Evolutionary conservation across 345 rosid genomes (phyloP).

Genomic region (Pseudoturritis turrita): DNA sequence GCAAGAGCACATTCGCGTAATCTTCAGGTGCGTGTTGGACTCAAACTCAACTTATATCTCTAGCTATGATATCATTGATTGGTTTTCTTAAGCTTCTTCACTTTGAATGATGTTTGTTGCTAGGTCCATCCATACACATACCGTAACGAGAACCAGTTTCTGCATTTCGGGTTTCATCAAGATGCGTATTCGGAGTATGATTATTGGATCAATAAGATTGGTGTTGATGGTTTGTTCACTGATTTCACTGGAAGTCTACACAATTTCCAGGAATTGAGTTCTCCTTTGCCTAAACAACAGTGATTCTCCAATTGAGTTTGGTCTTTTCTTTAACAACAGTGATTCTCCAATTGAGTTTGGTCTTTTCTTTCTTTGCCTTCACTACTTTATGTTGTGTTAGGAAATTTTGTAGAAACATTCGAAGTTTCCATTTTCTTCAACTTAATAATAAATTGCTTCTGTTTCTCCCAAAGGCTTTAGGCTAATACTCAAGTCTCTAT

Average conservation of each 20-base stretch:
- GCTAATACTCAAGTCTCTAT: background rate
- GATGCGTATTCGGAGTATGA: conserved; percentile 70
- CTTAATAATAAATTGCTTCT: background rate
- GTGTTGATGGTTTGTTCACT: conserved; percentile 88
- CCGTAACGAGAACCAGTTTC: conserved; percentile 57
- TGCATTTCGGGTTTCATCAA: conserved; percentile 64
- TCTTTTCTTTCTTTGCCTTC: background rate
- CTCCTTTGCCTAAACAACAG: conserved; percentile 33
- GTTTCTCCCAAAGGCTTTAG: background rate
- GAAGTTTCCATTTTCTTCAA: background rate
- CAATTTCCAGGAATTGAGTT: conserved; percentile 51
- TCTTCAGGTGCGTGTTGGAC: conserved; percentile 54
- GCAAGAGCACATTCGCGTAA: conserved; percentile 72
- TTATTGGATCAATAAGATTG: conserved; percentile 73
- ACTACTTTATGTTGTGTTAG: background rate
- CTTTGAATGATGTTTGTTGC: background rate
- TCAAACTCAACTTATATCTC: background rate
- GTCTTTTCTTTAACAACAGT: background rate
- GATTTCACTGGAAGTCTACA: conserved; percentile 90
- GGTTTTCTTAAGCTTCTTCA: background rate
- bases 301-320: background rate
- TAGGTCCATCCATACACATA: conserved; percentile 95
- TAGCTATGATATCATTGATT: background rate
- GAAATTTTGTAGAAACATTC: background rate
- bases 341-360: background rate